Conservation (phyloP, 1,284 basidiomycete species). For the Agroathelia rolfsii region DNA sequence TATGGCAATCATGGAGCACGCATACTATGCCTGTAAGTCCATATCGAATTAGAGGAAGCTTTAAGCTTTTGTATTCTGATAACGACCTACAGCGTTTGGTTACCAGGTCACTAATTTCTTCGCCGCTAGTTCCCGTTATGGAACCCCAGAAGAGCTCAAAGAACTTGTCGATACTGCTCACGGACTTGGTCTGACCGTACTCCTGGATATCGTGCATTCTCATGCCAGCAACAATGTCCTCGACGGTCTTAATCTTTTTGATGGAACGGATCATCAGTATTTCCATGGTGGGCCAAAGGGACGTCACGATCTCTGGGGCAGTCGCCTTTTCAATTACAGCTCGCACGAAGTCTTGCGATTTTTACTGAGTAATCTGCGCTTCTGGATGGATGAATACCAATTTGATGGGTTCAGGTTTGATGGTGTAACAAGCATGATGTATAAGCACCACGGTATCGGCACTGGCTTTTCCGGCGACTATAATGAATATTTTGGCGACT, state of each 20-base stretch:
- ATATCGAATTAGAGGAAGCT: slow-evolving; percentile 4
- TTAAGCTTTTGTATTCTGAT: slow-evolving; percentile 9
- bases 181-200: slow-evolving; percentile 83
- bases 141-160: slow-evolving; percentile 90
- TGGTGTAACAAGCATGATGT: slow-evolving; percentile 99
- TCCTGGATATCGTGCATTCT: slow-evolving; percentile 95
- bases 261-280: slow-evolving; percentile 93
- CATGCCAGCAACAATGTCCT: slow-evolving; percentile 97
- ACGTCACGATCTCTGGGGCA: slow-evolving; percentile 94
- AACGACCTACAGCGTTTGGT: slow-evolving; percentile 64
- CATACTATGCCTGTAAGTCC: slow-evolving; percentile 89
- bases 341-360: slow-evolving; percentile 91
- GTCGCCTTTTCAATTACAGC: slow-evolving; percentile 93
- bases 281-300: slow-evolving; percentile 93
- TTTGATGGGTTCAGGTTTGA: slow-evolving; percentile 99
- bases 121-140: slow-evolving; percentile 92
- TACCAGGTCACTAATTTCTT: slow-evolving; percentile 99
- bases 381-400: slow-evolving; percentile 90
- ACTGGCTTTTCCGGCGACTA: slow-evolving; percentile 96
- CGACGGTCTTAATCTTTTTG: slow-evolving; percentile 92
- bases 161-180: slow-evolving; percentile 94
- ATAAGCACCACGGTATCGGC: slow-evolving; percentile 94
- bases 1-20: slow-evolving; percentile 97
- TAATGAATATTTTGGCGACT: slow-evolving; percentile 91
- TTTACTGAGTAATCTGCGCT: slow-evolving; percentile 89